phyloP scores from a whole-genome alignment of 2,329 filamentous ascomycete species.

The Cladosporium sp. region DNA sequence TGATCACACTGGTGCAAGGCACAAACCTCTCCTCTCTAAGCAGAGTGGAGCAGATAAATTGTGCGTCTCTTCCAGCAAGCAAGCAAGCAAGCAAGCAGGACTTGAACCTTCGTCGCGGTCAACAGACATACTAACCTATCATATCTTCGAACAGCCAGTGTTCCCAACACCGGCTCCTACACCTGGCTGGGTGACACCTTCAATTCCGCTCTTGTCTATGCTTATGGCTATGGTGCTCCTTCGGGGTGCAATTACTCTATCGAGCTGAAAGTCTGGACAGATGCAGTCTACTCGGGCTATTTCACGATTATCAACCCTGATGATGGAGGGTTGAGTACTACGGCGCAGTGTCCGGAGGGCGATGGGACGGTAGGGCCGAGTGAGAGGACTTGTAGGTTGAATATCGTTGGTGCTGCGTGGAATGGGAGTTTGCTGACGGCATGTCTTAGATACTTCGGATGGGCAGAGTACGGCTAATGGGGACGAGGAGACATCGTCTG shows the following conservation, averaged over 20 bases:
- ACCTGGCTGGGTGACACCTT: constrained; percentile 4
- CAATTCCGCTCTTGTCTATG: constrained; percentile 3
- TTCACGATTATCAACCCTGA: constrained; percentile 15
- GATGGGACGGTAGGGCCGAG: not conserved
- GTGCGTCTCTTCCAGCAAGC: not conserved
- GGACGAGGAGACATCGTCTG: not conserved
- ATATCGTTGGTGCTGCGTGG: not conserved
- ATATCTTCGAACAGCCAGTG: not conserved
- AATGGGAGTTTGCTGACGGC: too few relatives aligned
- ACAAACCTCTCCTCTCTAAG: not conserved
- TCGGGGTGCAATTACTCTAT: constrained; percentile 15
- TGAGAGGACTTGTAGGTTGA: not conserved
- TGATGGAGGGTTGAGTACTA: constrained; percentile 11
- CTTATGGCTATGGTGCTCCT: not conserved
- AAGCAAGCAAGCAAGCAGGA: too few relatives aligned
- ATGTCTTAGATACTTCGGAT: not conserved
- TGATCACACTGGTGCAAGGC: constrained; percentile 8
- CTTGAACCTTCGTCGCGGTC: too few relatives aligned
- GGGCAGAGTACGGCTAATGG: not conserved
- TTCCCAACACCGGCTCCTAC: constrained; percentile 8
- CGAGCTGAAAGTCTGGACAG: constrained; percentile 14
- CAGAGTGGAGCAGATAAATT: not conserved
- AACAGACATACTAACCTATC: not conserved
- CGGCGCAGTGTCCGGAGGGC: constrained; percentile 6
- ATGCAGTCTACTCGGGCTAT: constrained; percentile 10